Base-by-base conservation (phyloP, 2,329 filamentous ascomycete genomes). In the Niveomyces coronatus region DNA sequence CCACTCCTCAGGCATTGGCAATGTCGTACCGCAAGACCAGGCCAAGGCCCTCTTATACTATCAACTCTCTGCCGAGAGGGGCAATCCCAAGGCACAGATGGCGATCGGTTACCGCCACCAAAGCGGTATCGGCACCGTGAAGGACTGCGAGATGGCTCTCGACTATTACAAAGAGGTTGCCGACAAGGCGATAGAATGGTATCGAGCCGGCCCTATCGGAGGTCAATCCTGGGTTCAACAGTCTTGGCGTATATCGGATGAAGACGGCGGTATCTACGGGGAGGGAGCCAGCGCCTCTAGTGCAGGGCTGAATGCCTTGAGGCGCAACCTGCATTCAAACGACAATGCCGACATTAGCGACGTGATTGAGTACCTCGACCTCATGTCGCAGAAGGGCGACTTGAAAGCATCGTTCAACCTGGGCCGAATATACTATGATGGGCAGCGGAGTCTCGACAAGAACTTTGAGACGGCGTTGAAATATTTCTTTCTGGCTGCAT, bases 101-200 rank as follows among this genome's bases (percentile, higher is more conserved):
- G 89, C 88, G 0, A 71, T 94, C 5, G 93, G 80, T 4, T 93
- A 87, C 52, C 78, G 91, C 34, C 79, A 95, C 54, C 79, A 91
- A 48, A 74, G 76, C 17, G 91, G 89, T 3, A 85, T 98, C 44
- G 85, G 85, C 5, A 84, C 86, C 3, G 75, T 85, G 0, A 82
- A 85, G 51, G 85, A 83, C 53, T 98, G 91, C 57, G 85, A 95
- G 41, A 71, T 76, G 45, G 85, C 89, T 1, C 79, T 82, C 34
- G 77, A 80, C 52, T 94, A 89, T 64, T 98, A 98, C 67, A 94
- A 91, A 60, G 74, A 75, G 37, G 91, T 94, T 2, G 91, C 93
- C 3, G 86, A 95, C 60, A 94, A 94, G 63, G 87, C 87, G 8
- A 85, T 98, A 42, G 66, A 70, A 8, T 95, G 86, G 74, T 85